Evolutionary conservation across 331 rosid genomes (phyloP), one percentile per base, ranked within the genome.

Genomic region (Spiraea crenata): DNA sequence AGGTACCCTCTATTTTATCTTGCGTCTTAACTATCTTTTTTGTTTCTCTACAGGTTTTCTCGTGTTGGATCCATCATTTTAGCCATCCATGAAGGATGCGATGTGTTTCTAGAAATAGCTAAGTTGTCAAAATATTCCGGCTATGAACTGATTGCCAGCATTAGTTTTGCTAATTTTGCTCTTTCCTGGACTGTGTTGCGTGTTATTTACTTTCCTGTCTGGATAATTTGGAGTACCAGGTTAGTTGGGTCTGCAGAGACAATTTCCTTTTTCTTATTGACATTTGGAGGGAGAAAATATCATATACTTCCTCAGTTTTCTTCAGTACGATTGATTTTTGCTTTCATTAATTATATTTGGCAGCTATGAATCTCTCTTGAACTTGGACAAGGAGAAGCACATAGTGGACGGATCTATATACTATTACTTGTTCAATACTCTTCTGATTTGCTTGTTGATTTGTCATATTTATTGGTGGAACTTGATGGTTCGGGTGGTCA

Each of bases 151-250:
- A 38, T 79, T 45, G 95, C 99, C 48, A 86, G 96, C 76, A 6
- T 85, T 79, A 67, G 88, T 60, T 91, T 93, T 78, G 20, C 86
- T 81, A 44, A 70, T 15, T 93, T 93, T 70, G 96, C 86, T 73
- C 70, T 87, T 67, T 83, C 88, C 13, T 93, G 90, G 88, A 83
- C 93, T 71, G 7, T 93, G 68, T 71, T 87, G 63, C 99, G 99
- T 75, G 80, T 93, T 80, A 74, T 89, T 72, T 87, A 74, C 85
- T 93, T 60, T 56, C 97, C 99, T 45, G 89, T 91, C 59, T 91
- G 99, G 97, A 65, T 93, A 77, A 87, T 93, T 70, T 72, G 95
- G 90, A 93, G 99, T 66, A 93, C 99, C 71, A 84, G 99, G 99
- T 93, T 71, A 66, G 92, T 76, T 49, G 61, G 49, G 41, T 67